Base-by-base conservation (phyloP, 2,329 filamentous ascomycete species). In the Lachnellula occidentalis region DNA sequence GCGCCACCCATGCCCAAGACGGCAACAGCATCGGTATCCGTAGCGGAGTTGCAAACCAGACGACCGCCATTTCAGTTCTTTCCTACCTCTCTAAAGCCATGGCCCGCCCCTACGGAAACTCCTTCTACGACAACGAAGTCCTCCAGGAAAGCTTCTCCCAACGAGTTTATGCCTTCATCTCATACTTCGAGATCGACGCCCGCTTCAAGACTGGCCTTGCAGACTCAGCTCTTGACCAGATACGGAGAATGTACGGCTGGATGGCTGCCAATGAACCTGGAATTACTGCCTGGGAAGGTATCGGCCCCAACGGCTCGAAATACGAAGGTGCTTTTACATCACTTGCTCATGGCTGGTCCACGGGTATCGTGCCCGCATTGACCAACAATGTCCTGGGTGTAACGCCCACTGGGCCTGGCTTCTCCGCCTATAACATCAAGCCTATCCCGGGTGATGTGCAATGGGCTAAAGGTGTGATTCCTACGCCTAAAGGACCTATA, bases 121-220 rank as follows among this genome's bases (percentile, higher is more conserved):
- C 78, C 1, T 80, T 80, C 61, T 80, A 77, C 61, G 77, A 80
- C 61, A 75, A 72, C 37, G 73, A 70, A 43, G 61, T 68, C 3
- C 63, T 78, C 5, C 63, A 60, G 0, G 58, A 57, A 0, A 72
- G 69, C 0, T 78, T 73, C 60, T 71, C 71, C 2, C 64, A 74
- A 48, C 71, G 76, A 12, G 77, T 79, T 3, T 80, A 80, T 52
- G 70, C 78, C 2, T 79, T 80, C 57, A 72, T 76, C 17, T 79
- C 77, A 2, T 80, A 77, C 62, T 79, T 80, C 58, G 78, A 80
- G 66, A 69, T 77, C 17, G 70, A 72, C n/a, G 77, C 77, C 12
- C 73, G 77, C 9, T 78, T 80, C 59, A 62, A 61, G 12, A 64
- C 66, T 21, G 71, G 69, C 0, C 53, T 66, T 4, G 65, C 65